A percentile compares a stretch with the other conserved stretches of the same genome.
Conservation (phyloP, 768 basidiomycete species). For the Macrolepiota dolichaula region DNA sequence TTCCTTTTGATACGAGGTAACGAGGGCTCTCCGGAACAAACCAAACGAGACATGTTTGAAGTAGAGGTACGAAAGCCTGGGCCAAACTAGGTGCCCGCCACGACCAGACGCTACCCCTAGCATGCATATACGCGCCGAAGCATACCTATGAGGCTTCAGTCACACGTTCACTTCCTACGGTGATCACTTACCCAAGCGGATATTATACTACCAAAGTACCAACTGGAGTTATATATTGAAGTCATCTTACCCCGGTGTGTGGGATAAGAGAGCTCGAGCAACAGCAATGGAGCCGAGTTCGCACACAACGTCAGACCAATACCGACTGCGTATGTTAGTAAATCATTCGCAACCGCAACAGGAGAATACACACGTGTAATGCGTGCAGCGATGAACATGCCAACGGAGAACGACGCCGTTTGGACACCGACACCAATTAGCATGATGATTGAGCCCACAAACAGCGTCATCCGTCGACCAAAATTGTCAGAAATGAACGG, state of each 20-base stretch:
- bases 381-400: conserved; percentile 56
- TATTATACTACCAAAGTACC: conserved; percentile 72
- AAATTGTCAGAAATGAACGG: conserved; percentile 57
- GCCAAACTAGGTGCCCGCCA: conserved; percentile 67
- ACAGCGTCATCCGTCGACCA: conserved; percentile 58
- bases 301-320: conserved; percentile 59
- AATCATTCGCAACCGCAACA: neutral
- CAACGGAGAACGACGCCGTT: conserved; percentile 39
- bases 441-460: conserved; percentile 62
- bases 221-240: conserved; percentile 66
- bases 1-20: conserved; percentile 60
- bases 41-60: conserved; percentile 57
- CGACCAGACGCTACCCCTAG: conserved; percentile 44
- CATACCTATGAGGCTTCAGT: conserved; percentile 27
- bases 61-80: conserved; percentile 54
- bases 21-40: conserved; percentile 69
- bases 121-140: conserved; percentile 37
- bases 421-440: conserved; percentile 61
- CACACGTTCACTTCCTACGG: neutral
- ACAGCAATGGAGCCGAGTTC: conserved; percentile 60
- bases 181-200: conserved; percentile 40
- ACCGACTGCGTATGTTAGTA: conserved; percentile 42
- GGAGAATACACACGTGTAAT: conserved; percentile 39
- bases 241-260: conserved; percentile 63
- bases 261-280: conserved; percentile 68